Evolutionary conservation across 371 early-diverging fungal genomes (phyloP), one percentile per base, ranked within the genome.

Genomic region (Thermomucor indicae-seudaticae): DNA sequence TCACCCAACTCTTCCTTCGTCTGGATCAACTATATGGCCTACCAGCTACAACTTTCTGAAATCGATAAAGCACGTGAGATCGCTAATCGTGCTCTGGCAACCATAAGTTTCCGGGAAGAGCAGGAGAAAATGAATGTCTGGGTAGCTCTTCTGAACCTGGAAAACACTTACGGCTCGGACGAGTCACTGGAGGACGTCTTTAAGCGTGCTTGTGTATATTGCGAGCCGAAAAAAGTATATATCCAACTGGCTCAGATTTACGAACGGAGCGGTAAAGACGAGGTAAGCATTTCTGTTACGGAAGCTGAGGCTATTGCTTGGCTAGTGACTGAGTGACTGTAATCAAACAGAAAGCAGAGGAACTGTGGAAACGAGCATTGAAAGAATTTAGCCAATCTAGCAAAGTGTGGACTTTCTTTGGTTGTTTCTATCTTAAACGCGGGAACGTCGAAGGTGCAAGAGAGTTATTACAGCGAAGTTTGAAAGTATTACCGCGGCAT

Each of bases 11-110:
- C 90, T 28, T 97, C 97, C 12, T 92, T 83, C 76, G 55, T 97
- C 47, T 98, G 98, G 98, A 91, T 98, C 61, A 92, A 95, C 69
- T 98, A 92, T 64, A 98, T 98, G 97, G 95, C 97, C 4, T 92
- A 90, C 76, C 92, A 92, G 53, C 75, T 96, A 4, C 85, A 95
- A 51, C 68, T 94, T 51, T 88, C 90, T 1, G 93, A 95, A 62
- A 81, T 97, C 34, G 87, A 77, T 20, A 92, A 91, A 57, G 97
- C 97, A 6, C 89, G 97, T 29, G 83, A 83, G 43, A 85, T 97
- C 47, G 96, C 90, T 41, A 91, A 96, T 58, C 86, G 95, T 38
- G 98, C 96, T 3, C 70, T 98, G 50, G 90, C 88, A 70, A 85
- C 88, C n/a, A 97, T 98, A 55, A 80, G 78, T 51, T 92, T 86